These are phyloP conservation scores for Dactylellina leptospora DNA, from an alignment of 2,329 filamentous ascomycete genomes.

Conservation along the genomic window DNA sequence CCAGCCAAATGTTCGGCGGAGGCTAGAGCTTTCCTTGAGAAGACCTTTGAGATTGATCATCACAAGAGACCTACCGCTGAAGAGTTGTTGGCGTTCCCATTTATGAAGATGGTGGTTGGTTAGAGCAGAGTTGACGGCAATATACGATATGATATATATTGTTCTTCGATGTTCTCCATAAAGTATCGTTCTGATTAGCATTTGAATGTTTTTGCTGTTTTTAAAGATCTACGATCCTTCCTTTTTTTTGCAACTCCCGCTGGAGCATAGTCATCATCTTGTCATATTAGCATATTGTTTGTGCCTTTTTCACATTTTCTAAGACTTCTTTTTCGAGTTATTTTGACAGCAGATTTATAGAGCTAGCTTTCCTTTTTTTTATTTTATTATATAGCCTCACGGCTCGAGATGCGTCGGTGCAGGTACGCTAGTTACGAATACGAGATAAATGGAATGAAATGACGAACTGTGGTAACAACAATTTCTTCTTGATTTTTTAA, in stretches of 20 bases:
- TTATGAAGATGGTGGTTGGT: conserved; percentile 73
- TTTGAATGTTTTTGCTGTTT: neutral
- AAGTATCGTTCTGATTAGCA: too few relatives aligned
- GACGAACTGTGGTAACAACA: neutral
- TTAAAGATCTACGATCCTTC: conserved; percentile 18
- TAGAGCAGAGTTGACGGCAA: too few relatives aligned
- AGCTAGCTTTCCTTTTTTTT: neutral
- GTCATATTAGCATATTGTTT: conserved; percentile 17
- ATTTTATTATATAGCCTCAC: neutral
- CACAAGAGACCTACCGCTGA: conserved; percentile 90
- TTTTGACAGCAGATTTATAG: neutral
- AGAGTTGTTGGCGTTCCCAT: conserved; percentile 83
- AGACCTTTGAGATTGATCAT: conserved; percentile 96
- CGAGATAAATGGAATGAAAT: neutral
- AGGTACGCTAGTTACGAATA: neutral
- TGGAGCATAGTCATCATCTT: conserved; percentile 11
- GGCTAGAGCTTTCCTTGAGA: conserved; percentile 80
- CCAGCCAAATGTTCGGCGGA: conserved; percentile 86
- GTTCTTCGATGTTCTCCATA: neutral
- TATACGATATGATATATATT: neutral
- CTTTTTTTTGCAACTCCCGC: conserved; percentile 24
- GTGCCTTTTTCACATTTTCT: neutral
- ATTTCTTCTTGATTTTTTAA: too few relatives aligned
- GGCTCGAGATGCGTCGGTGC: neutral
- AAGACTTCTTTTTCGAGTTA: too few relatives aligned